These are phyloP conservation scores for Phialophora verrucosa DNA, from an alignment of 2,329 filamentous ascomycete species.

Conservation along the genomic window DNA sequence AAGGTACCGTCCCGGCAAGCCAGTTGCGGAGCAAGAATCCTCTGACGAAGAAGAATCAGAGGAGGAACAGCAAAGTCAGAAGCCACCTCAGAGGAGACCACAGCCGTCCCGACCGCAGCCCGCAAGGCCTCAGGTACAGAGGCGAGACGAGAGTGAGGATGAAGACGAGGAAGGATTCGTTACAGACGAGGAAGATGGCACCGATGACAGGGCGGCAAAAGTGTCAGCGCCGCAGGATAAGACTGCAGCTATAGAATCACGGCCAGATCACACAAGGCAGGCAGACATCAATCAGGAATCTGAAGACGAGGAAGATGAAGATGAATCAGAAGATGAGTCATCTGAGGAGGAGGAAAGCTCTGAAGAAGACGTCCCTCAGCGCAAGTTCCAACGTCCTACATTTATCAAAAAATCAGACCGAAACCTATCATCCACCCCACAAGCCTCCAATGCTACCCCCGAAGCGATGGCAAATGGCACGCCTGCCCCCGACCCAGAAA, in stretches of 20 bases:
- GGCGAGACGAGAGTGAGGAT: constrained; percentile 38
- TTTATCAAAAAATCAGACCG: constrained; percentile 70
- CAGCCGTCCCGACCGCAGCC: constrained; percentile 48
- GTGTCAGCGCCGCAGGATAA: constrained; percentile 30
- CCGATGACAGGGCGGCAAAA: constrained; percentile 41
- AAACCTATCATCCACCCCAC: constrained; percentile 43
- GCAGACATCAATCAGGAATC: constrained; percentile 10
- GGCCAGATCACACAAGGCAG: neutral
- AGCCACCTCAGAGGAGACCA: constrained; percentile 50
- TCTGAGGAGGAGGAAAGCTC: constrained; percentile 55
- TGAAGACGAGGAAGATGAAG: constrained; percentile 34
- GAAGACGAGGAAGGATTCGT: constrained; percentile 65
- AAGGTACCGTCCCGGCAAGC: constrained; percentile 86
- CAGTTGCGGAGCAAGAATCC: constrained; percentile 56
- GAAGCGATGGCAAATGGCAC: constrained; percentile 31
- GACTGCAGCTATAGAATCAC: constrained; percentile 12
- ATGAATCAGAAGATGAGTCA: constrained; percentile 37
- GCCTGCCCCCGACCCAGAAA: constrained; percentile 44
- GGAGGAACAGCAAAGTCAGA: constrained; percentile 57
- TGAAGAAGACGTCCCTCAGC: constrained; percentile 63
- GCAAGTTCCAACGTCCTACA: constrained; percentile 67
- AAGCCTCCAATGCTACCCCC: constrained; percentile 11
- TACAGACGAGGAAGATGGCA: constrained; percentile 55
- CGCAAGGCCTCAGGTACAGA: constrained; percentile 24
- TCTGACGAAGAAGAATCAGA: constrained; percentile 58